Conservation (phyloP, 2,329 filamentous ascomycete species). For the Penicillium sp. region DNA sequence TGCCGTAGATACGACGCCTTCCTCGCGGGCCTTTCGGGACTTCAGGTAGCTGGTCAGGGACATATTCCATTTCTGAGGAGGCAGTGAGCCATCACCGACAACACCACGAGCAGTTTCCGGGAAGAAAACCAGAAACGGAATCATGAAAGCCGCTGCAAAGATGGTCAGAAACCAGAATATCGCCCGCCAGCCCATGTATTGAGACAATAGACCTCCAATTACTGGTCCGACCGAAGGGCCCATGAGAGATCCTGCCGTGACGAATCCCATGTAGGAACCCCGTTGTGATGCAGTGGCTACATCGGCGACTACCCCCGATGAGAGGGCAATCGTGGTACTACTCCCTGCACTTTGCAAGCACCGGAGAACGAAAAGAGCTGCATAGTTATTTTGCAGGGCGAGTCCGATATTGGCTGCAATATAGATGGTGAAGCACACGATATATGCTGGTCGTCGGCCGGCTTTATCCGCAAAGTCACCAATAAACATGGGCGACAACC, state of each 20-base stretch:
- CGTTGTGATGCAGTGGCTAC: slow-evolving; percentile 40
- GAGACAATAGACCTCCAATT: slow-evolving; percentile 36
- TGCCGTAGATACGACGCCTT: slow-evolving; percentile 6
- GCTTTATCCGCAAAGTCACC: slow-evolving; percentile 53
- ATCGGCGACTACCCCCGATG: slow-evolving; percentile 43
- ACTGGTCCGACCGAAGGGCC: slow-evolving; percentile 40
- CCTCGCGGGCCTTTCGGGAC: slow-evolving; percentile 26
- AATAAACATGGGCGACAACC: slow-evolving; percentile 53
- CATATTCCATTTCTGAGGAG: slow-evolving; percentile 40
- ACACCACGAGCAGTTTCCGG: slow-evolving; percentile 41
- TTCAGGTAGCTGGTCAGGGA: slow-evolving; percentile 32
- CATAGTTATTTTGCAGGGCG: slow-evolving; percentile 40
- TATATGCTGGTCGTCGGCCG: slow-evolving; percentile 53
- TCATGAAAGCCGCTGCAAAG: slow-evolving; percentile 40
- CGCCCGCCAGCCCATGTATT: slow-evolving; percentile 42
- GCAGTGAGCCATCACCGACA: slow-evolving; percentile 42
- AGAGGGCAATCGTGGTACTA: slow-evolving; percentile 44
- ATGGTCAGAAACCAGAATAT: slow-evolving; percentile 54
- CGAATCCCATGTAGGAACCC: slow-evolving; percentile 45
- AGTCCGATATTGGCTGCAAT: slow-evolving; percentile 43
- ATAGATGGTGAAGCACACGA: slow-evolving; percentile 54
- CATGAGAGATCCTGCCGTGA: slow-evolving; percentile 33
- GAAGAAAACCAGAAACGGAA: slow-evolving; percentile 38
- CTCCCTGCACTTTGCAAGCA: slow-evolving; percentile 45
- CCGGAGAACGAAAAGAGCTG: slow-evolving; percentile 40